Conservation (phyloP, 768 basidiomycete species). For the Rhodosporidiobolus sp. region DNA sequence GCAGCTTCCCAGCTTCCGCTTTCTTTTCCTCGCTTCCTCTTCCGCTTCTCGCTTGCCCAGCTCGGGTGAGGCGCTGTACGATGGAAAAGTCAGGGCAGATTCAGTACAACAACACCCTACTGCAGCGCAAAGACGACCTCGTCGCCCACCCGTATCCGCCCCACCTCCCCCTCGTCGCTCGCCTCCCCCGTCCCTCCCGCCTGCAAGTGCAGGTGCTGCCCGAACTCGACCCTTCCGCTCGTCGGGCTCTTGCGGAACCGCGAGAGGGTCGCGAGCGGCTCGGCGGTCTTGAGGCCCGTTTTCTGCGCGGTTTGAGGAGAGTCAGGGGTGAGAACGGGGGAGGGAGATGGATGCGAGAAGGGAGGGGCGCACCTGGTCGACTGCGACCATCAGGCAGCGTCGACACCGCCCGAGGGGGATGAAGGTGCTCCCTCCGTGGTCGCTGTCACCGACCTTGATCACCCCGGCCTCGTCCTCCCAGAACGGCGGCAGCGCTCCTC, state of each 20-base stretch:
- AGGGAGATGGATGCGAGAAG: background rate
- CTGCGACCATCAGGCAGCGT: slow-evolving; percentile 42
- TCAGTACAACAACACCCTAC: too few species aligned
- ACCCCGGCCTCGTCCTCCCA: slow-evolving; percentile 31
- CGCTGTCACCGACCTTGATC: slow-evolving; percentile 19
- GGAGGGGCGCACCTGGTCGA: slow-evolving; percentile 27
- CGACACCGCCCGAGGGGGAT: slow-evolving; percentile 34
- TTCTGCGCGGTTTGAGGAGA: slow-evolving; percentile 10
- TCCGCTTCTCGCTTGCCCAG: too few species aligned
- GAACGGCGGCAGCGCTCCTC: slow-evolving; percentile 17
- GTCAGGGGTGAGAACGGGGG: background rate
- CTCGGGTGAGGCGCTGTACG: too few species aligned
- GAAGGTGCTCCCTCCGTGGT: background rate
- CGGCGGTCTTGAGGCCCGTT: slow-evolving; percentile 33
- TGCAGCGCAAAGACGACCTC: background rate
- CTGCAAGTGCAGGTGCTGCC: slow-evolving; percentile 29
- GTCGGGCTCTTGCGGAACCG: slow-evolving; percentile 20
- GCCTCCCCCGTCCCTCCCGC: background rate
- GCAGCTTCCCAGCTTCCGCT: too few species aligned
- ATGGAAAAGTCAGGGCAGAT: too few species aligned
- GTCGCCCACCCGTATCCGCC: slow-evolving; percentile 2
- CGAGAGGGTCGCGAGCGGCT: slow-evolving; percentile 35
- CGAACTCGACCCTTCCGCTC: slow-evolving; percentile 39
- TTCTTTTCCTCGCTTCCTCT: too few species aligned
- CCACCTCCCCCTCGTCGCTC: background rate